Evolutionary conservation across 805 yeast genomes (phyloP), one percentile per base, ranked within the genome.

Genomic region (Blastobotrys mokoenaii): DNA sequence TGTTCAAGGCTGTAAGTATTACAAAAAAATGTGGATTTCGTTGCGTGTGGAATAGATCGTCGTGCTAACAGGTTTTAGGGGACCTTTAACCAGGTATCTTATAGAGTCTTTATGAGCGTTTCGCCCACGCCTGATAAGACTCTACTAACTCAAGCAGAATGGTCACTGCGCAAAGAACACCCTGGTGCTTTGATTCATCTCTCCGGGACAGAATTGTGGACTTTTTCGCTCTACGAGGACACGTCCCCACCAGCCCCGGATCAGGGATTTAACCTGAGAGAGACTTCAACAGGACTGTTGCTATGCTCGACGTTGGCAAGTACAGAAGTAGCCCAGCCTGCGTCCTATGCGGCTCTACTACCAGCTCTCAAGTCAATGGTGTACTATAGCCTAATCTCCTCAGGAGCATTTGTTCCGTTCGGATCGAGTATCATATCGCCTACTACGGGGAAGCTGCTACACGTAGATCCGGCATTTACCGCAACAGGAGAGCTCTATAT

Each of bases 201-300:
- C 10, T 22, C 44, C 22, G 48, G 51, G 34, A 55, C 50, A 15
- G 62, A 58, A 46, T 48, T 58, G n/a, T 58, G 62, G 62, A 53
- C 55, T 2, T 58, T 58, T 44, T 48, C 58, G 2, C 18, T 52
- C 2, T 22, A 36, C 10, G 51, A 48, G 20, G 34, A 42, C 2
- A 38, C 31, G 3, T 33, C 43, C 7, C 47, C 56, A 8, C 58
- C 59, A 1, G 37, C 27, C 0, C 57, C 60, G 4, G 36, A 40
- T 14, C 43, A 41, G n/a, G 22, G 38, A 34, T 51, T 46, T 35
- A 45, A 49, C 8, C 47, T 58, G n/a, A 46, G 46, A 14, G 62
- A 58, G 42, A 58, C 57, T 2, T 47, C 59, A 2, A 55, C 59
- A 14, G 62, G 62, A 1, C 38, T 53, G 11, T 55, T 58, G 35